A percentile compares a stretch with the other conserved stretches of the same genome.
Conservation (phyloP, 768 basidiomycete genomes). For the Serendipita sp. region DNA sequence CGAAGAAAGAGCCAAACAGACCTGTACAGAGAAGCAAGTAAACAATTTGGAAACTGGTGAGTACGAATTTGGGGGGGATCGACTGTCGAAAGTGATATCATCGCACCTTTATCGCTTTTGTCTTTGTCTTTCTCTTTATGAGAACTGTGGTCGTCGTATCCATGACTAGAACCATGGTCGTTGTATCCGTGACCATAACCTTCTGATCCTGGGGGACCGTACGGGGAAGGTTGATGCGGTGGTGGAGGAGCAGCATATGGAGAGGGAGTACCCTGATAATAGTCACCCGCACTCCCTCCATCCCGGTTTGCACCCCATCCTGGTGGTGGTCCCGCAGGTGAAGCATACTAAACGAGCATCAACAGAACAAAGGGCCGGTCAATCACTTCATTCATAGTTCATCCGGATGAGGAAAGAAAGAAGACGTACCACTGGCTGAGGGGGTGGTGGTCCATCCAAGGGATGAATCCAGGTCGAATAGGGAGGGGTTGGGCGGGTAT, state of each 20-base stretch:
- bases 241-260: background rate
- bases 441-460: background rate
- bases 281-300: background rate
- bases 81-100: too few relatives aligned
- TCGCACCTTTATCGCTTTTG: too few relatives aligned
- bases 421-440: background rate
- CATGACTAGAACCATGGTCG: background rate
- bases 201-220: background rate
- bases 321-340: background rate
- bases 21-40: too few relatives aligned
- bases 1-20: background rate
- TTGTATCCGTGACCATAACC: background rate
- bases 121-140: too few relatives aligned
- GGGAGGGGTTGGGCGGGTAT: background rate
- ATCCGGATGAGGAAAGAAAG: background rate
- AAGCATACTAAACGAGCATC: background rate
- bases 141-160: too few relatives aligned
- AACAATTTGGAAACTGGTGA: too few relatives aligned
- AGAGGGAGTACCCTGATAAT: background rate
- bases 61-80: too few relatives aligned
- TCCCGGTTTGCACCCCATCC: background rate
- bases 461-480: background rate
- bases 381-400: background rate
- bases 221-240: background rate
- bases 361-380: background rate